Evolutionary conservation across 106 monocot species (phyloP).

Genomic region (Dactylorhiza incarnata): DNA sequence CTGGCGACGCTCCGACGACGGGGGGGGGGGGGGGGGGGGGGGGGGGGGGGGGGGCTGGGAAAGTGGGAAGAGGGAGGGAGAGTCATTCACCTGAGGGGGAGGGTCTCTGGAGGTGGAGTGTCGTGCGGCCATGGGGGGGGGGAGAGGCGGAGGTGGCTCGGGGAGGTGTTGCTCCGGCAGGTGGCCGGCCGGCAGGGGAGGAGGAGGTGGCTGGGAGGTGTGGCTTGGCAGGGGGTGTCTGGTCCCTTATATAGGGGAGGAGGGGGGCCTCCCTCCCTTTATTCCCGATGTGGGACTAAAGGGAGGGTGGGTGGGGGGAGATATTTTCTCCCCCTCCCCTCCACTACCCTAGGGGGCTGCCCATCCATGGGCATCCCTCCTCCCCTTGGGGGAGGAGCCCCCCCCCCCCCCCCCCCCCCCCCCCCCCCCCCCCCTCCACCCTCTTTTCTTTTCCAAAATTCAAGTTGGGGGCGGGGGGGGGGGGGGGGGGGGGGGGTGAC

Average conservation of each 20-base stretch:
- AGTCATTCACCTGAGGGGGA: slow-evolving; percentile 10
- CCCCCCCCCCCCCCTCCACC: too few relatives aligned
- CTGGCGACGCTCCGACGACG: slow-evolving; percentile 48
- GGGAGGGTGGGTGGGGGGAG: too few relatives aligned
- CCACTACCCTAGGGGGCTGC: too few relatives aligned
- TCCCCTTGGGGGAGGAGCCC: too few relatives aligned
- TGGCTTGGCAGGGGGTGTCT: background rate
- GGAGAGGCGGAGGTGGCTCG: background rate
- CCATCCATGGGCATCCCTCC: too few relatives aligned
- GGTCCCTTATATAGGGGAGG: background rate
- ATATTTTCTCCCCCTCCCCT: too few relatives aligned
- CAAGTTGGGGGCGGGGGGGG: too few relatives aligned
- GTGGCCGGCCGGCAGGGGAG: background rate
- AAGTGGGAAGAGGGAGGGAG: slow-evolving; percentile 23
- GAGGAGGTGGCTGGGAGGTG: background rate
- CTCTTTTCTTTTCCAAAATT: too few relatives aligned
- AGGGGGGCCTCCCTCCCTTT: too few relatives aligned
- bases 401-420: too few relatives aligned
- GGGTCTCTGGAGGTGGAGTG: background rate
- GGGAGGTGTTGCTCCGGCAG: background rate
- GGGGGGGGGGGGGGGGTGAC: too few relatives aligned
- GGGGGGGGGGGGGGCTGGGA: slow-evolving; percentile 20
- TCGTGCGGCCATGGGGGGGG: background rate
- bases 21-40: slow-evolving; percentile 14
- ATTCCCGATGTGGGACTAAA: too few relatives aligned